Evolutionary conservation across 2,329 filamentous ascomycete genomes (phyloP).

Genomic region (Talaromyces sp.): DNA sequence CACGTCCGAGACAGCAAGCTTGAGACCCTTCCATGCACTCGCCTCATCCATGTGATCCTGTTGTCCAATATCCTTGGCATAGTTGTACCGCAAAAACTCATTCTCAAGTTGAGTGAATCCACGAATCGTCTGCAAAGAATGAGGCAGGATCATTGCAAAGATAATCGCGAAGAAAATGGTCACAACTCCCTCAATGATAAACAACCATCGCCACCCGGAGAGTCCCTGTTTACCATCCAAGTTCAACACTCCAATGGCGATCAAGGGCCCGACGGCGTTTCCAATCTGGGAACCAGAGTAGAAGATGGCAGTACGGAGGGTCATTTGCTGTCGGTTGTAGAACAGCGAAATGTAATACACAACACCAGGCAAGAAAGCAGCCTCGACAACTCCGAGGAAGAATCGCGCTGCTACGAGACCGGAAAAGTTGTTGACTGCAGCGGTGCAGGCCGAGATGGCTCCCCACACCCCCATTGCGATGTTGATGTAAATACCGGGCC

Average conservation of each 20-base stretch:
- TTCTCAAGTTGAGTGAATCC: slow-evolving; percentile 37
- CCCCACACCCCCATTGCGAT: slow-evolving; percentile 18
- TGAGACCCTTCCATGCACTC: slow-evolving; percentile 29
- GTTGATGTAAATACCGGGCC: slow-evolving; percentile 16
- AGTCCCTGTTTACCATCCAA: slow-evolving; percentile 42
- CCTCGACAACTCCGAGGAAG: slow-evolving; percentile 64
- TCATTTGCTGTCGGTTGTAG: slow-evolving; percentile 52
- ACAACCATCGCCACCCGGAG: slow-evolving; percentile 51
- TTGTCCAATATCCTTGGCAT: slow-evolving; percentile 32
- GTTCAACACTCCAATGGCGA: slow-evolving; percentile 35
- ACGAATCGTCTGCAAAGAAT: slow-evolving; percentile 45
- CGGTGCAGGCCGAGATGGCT: slow-evolving; percentile 16
- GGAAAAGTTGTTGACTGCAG: slow-evolving; percentile 10
- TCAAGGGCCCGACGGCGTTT: slow-evolving; percentile 45
- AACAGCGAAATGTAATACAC: slow-evolving; percentile 68
- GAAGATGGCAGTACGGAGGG: slow-evolving; percentile 34
- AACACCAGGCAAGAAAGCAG: slow-evolving; percentile 64
- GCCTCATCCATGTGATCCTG: slow-evolving; percentile 26
- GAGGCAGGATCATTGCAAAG: slow-evolving; percentile 61
- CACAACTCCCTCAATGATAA: slow-evolving; percentile 48
- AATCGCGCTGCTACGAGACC: slow-evolving; percentile 18
- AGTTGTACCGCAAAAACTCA: slow-evolving; percentile 43
- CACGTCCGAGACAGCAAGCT: slow-evolving; percentile 34
- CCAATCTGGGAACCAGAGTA: slow-evolving; percentile 47
- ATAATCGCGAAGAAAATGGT: slow-evolving; percentile 46